Evolutionary conservation across 371 early-diverging fungal genomes (phyloP), one percentile per base, ranked within the genome.

Genomic region (Dentiscutata heterogama): DNA sequence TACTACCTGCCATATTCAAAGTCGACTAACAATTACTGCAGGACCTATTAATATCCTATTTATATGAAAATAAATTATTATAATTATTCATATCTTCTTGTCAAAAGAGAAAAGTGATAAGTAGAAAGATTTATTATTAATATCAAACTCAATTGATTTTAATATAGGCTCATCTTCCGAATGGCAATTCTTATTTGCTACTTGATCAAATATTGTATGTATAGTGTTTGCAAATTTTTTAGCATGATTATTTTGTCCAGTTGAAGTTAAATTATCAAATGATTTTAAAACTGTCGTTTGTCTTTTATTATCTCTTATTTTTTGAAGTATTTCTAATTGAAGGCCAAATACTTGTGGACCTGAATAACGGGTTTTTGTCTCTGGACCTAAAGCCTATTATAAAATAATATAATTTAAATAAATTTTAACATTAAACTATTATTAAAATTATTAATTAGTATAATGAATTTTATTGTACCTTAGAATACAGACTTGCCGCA

Each of bases 261-360:
- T 67, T 67, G 67, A 67, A 67, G 35, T 67, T 42, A 67, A 67
- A 67, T 67, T 67, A 20, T 67, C 42, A 67, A 67, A 67, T 67
- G 18, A 25, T 42, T 67, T 67, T 67, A 67, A 67, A 2, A 67
- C 20, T 39, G 42, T 67, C 35, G n/a, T 39, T 67, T 13, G 0
- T 35, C 10, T 13, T 8, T n/a, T 0, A 20, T 1, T 18, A 67
- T 67, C 67, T 42, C 67, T 67, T 42, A 27, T 39, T 67, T 67
- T 16, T 16, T 67, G 42, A 42, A 67, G 67, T 67, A 67, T 39
- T 67, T 67, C 6, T 2, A 71, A 71, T 22, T 71, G 51, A 50
- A 71, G n/a, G 3, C 46, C 68, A 46, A 68, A 42, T 20, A 68
- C 6, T n/a, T 42, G 46, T 46, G 14, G 46, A 42, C 68, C 18